phyloP scores from a whole-genome alignment of 2,329 filamentous ascomycete species.

The Aspergillus carbonarius region DNA sequence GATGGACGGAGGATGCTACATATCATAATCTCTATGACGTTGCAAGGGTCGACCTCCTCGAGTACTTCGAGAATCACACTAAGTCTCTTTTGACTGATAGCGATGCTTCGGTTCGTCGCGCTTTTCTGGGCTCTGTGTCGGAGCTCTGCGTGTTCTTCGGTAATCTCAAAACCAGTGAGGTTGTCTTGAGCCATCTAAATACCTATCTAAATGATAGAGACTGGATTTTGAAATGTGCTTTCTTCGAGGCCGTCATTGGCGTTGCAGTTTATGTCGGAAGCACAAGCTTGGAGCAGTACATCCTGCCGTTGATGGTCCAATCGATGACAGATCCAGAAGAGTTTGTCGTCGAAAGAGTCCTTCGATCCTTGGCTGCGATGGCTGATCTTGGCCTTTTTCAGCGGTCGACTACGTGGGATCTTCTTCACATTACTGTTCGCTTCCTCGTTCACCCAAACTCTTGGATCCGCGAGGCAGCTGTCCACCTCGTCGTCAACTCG shows the following conservation, averaged over 20 bases:
- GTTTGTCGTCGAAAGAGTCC: conserved; percentile 85
- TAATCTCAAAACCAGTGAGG: conserved; percentile 86
- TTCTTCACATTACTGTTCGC: conserved; percentile 77
- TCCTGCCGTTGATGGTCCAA: conserved; percentile 92
- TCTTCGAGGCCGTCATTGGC: conserved; percentile 92
- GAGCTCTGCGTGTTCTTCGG: conserved; percentile 95
- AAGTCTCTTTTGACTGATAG: conserved; percentile 85
- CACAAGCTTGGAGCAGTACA: conserved; percentile 88
- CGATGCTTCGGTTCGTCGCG: conserved; percentile 80
- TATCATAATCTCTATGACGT: conserved; percentile 86
- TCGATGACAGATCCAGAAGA: conserved; percentile 91
- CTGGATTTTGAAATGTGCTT: conserved; percentile 94
- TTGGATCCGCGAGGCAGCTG: conserved; percentile 90
- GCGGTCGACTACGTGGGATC: conserved; percentile 78
- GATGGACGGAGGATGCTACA: conserved; percentile 64
- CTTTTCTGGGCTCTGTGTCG: conserved; percentile 87
- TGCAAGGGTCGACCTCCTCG: conserved; percentile 77
- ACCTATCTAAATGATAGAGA: conserved; percentile 96
- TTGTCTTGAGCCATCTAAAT: conserved; percentile 93
- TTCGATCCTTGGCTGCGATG: conserved; percentile 85
- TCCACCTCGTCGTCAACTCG: conserved; percentile 76
- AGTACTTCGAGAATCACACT: conserved; percentile 82
- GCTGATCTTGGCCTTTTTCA: conserved; percentile 86
- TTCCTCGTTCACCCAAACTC: conserved; percentile 93
- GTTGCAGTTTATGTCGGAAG: conserved; percentile 89